Conservation (phyloP, 352 stramenopile species). For the Globisporangium okanoganense region DNA sequence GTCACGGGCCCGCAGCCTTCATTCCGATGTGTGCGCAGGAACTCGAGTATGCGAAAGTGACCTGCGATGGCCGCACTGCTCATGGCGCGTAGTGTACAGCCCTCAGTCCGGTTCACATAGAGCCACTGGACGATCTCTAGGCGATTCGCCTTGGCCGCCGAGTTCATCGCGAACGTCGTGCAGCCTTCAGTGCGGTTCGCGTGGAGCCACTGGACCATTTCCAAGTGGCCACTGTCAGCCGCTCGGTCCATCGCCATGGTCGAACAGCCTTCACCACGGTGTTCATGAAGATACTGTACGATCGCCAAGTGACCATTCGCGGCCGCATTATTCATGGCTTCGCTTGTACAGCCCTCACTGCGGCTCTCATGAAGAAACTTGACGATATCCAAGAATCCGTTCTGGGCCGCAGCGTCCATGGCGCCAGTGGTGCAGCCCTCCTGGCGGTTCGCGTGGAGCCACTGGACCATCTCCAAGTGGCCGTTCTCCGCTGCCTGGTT, state of each 20-base stretch:
- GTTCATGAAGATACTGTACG: conserved; percentile 9
- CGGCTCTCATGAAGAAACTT: conserved; percentile 11
- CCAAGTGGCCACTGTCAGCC: conserved; percentile 10
- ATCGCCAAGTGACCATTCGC: background rate
- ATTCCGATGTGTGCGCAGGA: too few relatives aligned
- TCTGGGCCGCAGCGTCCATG: background rate
- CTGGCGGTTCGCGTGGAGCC: conserved; percentile 11
- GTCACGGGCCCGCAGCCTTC: too few relatives aligned
- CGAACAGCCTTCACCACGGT: conserved; percentile 2
- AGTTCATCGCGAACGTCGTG: conserved; percentile 1
- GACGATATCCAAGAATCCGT: background rate
- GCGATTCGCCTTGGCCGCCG: background rate
- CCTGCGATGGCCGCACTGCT: too few relatives aligned
- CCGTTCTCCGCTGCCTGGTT: background rate
- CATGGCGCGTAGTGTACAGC: conserved; percentile 3
- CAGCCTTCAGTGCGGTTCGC: conserved; percentile 10
- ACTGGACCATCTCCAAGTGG: conserved; percentile 14
- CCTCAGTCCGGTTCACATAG: too few relatives aligned
- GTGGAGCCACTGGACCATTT: conserved; percentile 16
- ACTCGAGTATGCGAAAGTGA: too few relatives aligned
- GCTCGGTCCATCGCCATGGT: conserved; percentile 15
- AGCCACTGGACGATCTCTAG: conserved; percentile 9
- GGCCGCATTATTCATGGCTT: conserved; percentile 6
- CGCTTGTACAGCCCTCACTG: too few relatives aligned
- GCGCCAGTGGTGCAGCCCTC: conserved; percentile 8